A percentile compares a stretch with the other conserved stretches of the same genome.
Conservation (phyloP, 2,329 filamentous ascomycete genomes). For the Elsinoe perseae region DNA sequence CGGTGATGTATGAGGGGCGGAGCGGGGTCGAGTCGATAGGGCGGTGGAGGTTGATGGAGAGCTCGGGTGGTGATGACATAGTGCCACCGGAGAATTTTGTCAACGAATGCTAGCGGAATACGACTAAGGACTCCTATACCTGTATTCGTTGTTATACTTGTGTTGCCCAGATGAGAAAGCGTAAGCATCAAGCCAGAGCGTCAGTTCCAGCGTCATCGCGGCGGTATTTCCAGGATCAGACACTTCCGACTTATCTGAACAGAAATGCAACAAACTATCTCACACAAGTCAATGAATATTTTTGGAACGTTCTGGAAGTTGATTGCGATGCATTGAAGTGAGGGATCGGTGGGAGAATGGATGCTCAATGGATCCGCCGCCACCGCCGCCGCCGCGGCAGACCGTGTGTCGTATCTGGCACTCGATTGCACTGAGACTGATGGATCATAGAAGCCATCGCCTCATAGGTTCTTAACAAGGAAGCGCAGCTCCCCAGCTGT, state of each 20-base stretch:
- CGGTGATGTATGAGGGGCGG: not conserved
- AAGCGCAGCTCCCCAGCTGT: not conserved
- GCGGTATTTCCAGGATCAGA: not conserved
- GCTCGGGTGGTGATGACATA: not conserved
- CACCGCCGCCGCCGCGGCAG: slow-evolving; percentile 9
- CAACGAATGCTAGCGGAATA: too few species aligned
- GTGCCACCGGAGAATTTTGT: too few species aligned
- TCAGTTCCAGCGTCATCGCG: not conserved
- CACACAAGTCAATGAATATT: not conserved
- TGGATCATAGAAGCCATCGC: slow-evolving; percentile 8
- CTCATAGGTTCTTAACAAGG: slow-evolving; percentile 7
- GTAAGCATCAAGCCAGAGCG: slow-evolving; percentile 2
- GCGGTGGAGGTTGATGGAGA: not conserved
- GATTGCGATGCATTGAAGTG: not conserved
- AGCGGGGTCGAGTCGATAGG: not conserved
- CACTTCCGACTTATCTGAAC: not conserved
- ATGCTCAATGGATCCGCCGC: slow-evolving; percentile 9
- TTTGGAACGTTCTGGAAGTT: not conserved
- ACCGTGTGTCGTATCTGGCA: not conserved
- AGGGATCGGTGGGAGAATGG: not conserved
- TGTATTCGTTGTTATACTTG: not conserved
- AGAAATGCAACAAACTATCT: not conserved
- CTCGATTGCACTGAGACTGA: not conserved
- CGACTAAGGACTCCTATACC: too few species aligned
- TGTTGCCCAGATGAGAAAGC: not conserved